Base-by-base conservation (phyloP, 495 filamentous ascomycete genomes). In the Aspergillus kassunensis region DNA sequence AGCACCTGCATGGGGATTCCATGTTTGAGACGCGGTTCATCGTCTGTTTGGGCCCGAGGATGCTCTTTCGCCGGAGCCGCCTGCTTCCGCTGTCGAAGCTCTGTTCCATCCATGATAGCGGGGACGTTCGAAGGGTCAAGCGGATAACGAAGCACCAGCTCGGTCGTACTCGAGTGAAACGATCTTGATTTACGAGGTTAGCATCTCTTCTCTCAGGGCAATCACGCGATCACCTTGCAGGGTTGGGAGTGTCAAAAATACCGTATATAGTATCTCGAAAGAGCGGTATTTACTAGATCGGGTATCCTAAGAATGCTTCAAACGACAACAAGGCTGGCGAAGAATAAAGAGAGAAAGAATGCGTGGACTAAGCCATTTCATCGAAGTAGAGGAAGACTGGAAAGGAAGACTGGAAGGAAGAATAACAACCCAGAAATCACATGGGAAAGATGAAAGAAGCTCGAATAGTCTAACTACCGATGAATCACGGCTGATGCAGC, bases 1-100 rank as follows among this genome's bases (percentile, higher is more conserved):
- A 89, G 48, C 15, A 85, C 30, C 54, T 91, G 87, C 55, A 80
- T 78, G 11, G 78, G 63, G 30, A 78, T 67, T 31, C 85, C 83
- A 78, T 93, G 83, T 60, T 86, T 86, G 37, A 86, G 74, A 42
- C 79, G 75, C 44, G 68, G 73, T 49, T 74, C 72, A 29, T 52
- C 53, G 44, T 65, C 62, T 53, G 66, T 60, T 48, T 49, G 44
- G 18, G 53, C 18, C 18, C 39, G 39, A 44, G 27, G 34, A 23
- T 55, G 29, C 29, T 37, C 20, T n/a, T 48, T 42, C 13, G 12
- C 31, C 15, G 18, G 41, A 23, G 50, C 44, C 40, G 49, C 31
- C 31, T 63, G 67, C 62, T 65, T 67, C 57, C 72, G 71, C 44
- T 69, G 72, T 58, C 68, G 74, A 55, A 72, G 57, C 43, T 78